Base-by-base conservation (phyloP, 2,329 filamentous ascomycete species). In the Tolypocladium tropicale region DNA sequence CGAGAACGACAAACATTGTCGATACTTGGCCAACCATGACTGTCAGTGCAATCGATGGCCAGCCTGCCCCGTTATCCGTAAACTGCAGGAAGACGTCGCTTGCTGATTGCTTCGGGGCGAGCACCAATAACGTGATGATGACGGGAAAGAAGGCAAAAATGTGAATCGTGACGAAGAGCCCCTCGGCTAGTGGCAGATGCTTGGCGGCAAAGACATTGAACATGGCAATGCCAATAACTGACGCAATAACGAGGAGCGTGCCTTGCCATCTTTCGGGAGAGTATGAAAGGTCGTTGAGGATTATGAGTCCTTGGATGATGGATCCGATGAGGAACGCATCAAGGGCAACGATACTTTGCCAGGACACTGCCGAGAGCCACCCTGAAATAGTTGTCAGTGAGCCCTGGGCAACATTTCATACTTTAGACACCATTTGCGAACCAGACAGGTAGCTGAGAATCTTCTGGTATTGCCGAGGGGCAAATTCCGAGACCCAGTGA, bases 401-500 rank as follows among this genome's bases (percentile, higher is more conserved):
- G n/a, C n/a, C n/a, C n/a, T n/a, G n/a, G n/a, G n/a, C n/a, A n/a
- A n/a, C n/a, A n/a, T n/a, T n/a, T n/a, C n/a, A n/a, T n/a, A n/a
- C n/a, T n/a, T n/a, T n/a, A n/a, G n/a, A n/a, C n/a, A n/a, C n/a
- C n/a, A n/a, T n/a, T n/a, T n/a, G 28, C 53, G 4, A 33, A 55
- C 57, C 57, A 1, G 57, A 57, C 28, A 59, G 21, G 62, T 83
- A 85, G 58, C 77, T 81, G 1, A 83, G 67, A 37, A 78, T 73
- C 56, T 77, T 80, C 60, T 83, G 79, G 55, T 74, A 70, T 51
- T 68, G 64, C 0, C 65, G 68, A 0, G 79, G 76, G 0, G 78
- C 74, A 57, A 82, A 81, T 54, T 80, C 78, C 1, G 74, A 80
- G 1, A 81, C 78, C 79, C 79, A 82, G 60, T 81, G 78, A 58